A percentile compares a stretch with the other conserved stretches of the same genome.
Conservation (phyloP, 768 basidiomycete genomes). For the Galerina sulciceps region DNA sequence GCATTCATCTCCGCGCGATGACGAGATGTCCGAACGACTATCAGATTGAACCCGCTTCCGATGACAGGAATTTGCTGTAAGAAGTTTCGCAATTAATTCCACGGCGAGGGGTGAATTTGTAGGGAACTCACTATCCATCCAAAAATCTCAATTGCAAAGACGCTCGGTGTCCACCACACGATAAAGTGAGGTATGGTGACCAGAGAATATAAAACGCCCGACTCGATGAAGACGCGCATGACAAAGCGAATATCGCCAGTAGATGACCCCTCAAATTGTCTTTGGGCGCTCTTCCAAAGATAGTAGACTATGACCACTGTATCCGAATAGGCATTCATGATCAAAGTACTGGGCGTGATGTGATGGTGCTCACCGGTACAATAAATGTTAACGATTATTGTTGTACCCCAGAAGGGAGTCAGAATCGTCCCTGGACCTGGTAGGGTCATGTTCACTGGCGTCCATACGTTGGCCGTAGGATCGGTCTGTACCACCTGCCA, state of each 20-base stretch:
- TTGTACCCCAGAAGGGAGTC: conserved; percentile 19
- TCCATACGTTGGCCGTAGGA: not conserved
- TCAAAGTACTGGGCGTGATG: no score
- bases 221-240: conserved; percentile 14
- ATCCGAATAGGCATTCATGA: no score
- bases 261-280: not conserved
- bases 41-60: conserved; percentile 20
- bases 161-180: conserved; percentile 15
- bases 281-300: conserved; percentile 6
- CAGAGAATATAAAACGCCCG: conserved; percentile 11
- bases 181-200: conserved; percentile 16
- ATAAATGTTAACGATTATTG: conserved; percentile 16
- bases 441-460: conserved; percentile 17
- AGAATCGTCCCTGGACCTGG: conserved; percentile 18
- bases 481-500: conserved; percentile 2
- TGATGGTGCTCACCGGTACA: conserved; percentile 9
- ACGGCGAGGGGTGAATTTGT: not conserved
- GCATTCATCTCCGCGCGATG: not conserved
- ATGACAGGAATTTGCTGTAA: conserved; percentile 9
- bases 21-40: conserved; percentile 10
- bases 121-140: conserved; percentile 9
- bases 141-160: conserved; percentile 6
- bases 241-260: conserved; percentile 4
- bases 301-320: conserved; percentile 11
- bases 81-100: not conserved